These are phyloP conservation scores for Penicillium occitanis DNA, from an alignment of 2,329 filamentous ascomycete species.

Conservation along the genomic window DNA sequence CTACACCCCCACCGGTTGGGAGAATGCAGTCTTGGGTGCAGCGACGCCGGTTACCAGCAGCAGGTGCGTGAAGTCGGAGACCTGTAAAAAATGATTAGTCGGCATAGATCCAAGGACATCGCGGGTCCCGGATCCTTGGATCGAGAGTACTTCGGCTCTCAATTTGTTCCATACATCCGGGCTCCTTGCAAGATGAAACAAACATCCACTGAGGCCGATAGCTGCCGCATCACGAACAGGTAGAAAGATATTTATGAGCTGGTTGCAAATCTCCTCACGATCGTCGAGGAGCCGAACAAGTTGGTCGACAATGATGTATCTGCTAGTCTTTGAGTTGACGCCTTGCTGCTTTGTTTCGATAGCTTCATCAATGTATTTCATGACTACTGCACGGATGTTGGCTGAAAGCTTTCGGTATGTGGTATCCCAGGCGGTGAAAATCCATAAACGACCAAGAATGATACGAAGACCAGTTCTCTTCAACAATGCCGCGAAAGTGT, in stretches of 20 bases:
- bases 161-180: slow-evolving; percentile 20
- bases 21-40: slow-evolving; percentile 22
- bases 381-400: neutral
- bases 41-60: slow-evolving; percentile 5
- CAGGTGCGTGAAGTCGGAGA: slow-evolving; percentile 11
- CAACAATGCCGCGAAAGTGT: neutral
- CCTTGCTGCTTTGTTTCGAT: neutral
- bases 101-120: slow-evolving; percentile 3
- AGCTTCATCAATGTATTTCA: slow-evolving; percentile 15
- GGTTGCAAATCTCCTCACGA: slow-evolving; percentile 26
- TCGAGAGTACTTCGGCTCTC: slow-evolving; percentile 10
- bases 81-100: neutral
- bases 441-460: slow-evolving; percentile 15
- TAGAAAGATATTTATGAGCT: slow-evolving; percentile 53
- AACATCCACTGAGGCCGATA: slow-evolving; percentile 34
- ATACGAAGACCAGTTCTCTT: neutral
- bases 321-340: neutral
- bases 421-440: slow-evolving; percentile 3
- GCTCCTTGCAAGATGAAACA: slow-evolving; percentile 41
- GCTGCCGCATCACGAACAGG: slow-evolving; percentile 56
- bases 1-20: slow-evolving; percentile 55
- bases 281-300: neutral
- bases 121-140: slow-evolving; percentile 2
- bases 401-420: neutral
- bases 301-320: slow-evolving; percentile 5